Evolutionary conservation across 495 filamentous ascomycete species (phyloP).

Genomic region (Polyplosphaeria fusca): DNA sequence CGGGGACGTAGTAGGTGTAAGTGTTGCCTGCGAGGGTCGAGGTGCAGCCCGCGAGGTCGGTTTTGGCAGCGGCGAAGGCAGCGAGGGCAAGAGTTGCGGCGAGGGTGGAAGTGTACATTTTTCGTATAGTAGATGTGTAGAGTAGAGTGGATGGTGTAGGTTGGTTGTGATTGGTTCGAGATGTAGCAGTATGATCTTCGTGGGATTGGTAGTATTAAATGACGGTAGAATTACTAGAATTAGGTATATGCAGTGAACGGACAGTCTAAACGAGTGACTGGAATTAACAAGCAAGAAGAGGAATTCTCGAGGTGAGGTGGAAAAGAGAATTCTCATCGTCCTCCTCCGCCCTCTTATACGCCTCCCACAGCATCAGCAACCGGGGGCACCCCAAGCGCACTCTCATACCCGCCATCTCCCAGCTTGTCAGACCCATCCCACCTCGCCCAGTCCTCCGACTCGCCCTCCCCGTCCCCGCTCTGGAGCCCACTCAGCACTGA

Average conservation of each 20-base stretch:
- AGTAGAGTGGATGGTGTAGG: neutral
- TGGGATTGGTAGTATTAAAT: neutral
- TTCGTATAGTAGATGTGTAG: neutral
- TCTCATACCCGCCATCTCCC: too few species aligned
- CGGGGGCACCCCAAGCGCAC: too few species aligned
- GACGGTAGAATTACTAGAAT: neutral
- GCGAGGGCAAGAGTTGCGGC: constrained; percentile 14
- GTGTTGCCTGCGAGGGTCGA: constrained; percentile 45
- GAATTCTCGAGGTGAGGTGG: too few species aligned
- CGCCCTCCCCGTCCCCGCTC: too few species aligned
- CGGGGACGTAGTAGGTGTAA: constrained; percentile 47
- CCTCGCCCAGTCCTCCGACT: too few species aligned
- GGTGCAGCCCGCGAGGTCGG: constrained; percentile 49
- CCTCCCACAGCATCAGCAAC: too few species aligned
- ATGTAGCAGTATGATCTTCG: too few species aligned
- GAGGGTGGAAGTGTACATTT: constrained; percentile 6
- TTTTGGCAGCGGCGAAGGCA: constrained; percentile 42
- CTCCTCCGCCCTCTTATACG: too few species aligned
- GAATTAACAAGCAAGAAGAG: too few species aligned
- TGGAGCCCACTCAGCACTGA: too few species aligned
- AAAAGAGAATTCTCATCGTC: too few species aligned
- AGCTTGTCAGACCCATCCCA: too few species aligned
- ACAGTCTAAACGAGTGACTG: neutral
- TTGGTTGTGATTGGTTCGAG: neutral
- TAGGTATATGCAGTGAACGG: neutral